These are phyloP conservation scores for Selenicereus undatus DNA, from an alignment of 148 eudicot genomes.

Conservation along the genomic window DNA sequence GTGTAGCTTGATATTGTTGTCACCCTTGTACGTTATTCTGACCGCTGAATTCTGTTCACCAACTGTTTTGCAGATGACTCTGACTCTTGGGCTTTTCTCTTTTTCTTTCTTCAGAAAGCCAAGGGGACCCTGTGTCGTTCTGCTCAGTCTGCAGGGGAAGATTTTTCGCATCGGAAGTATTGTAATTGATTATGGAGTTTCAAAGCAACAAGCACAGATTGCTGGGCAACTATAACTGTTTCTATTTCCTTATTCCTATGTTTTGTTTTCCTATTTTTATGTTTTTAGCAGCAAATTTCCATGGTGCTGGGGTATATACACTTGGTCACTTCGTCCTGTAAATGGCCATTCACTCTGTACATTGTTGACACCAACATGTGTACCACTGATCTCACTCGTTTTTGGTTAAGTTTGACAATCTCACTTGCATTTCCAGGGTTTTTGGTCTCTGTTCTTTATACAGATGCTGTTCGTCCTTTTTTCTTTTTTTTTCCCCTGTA, in stretches of 20 bases:
- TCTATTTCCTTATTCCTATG: background rate
- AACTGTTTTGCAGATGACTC: slow-evolving; percentile 21
- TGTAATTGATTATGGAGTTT: slow-evolving; percentile 22
- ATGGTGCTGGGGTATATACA: slow-evolving; percentile 31
- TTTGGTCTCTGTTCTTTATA: background rate
- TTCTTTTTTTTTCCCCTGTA: background rate
- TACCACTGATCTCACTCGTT: slow-evolving; percentile 3
- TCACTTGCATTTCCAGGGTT: background rate
- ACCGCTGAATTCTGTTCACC: background rate
- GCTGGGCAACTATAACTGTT: slow-evolving; percentile 17
- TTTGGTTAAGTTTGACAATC: background rate
- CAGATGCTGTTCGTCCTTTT: background rate
- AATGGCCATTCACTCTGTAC: slow-evolving; percentile 34
- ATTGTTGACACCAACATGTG: slow-evolving; percentile 28
- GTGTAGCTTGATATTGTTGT: background rate
- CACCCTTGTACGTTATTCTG: background rate
- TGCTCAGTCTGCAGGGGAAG: slow-evolving; percentile 15
- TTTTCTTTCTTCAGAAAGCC: slow-evolving; percentile 15
- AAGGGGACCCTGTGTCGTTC: slow-evolving; percentile 12
- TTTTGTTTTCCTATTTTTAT: slow-evolving; percentile 9
- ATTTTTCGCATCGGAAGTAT: slow-evolving; percentile 25
- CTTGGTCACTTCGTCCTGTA: slow-evolving; percentile 28
- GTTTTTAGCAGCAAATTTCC: slow-evolving; percentile 12
- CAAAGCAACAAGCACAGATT: slow-evolving; percentile 3
- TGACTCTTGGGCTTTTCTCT: slow-evolving; percentile 9